phyloP scores from a whole-genome alignment of 768 basidiomycete species.

The Russula foetens region DNA sequence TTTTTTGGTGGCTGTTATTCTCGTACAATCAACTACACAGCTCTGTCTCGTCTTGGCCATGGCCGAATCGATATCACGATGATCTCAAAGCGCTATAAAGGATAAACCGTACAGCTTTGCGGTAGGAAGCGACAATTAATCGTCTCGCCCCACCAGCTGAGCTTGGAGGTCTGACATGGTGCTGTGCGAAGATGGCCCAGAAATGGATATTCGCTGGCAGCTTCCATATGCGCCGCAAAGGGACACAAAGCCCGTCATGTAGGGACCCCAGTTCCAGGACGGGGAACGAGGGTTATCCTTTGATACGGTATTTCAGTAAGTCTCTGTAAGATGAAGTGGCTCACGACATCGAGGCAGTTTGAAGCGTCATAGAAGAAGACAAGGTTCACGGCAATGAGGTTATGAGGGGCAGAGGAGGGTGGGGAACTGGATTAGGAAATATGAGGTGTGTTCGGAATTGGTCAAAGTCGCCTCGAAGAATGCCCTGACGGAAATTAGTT shows the following conservation, averaged over 20 bases:
- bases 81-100: not conserved
- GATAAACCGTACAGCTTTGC: not conserved
- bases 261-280: not conserved
- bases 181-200: conserved; percentile 6
- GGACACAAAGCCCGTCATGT: not conserved
- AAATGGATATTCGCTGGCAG: conserved; percentile 15
- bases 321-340: not conserved
- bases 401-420: conserved; percentile 1
- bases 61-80: not conserved
- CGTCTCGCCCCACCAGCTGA: not conserved
- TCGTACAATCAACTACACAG: not conserved
- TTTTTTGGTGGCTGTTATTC: not conserved
- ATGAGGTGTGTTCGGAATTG: conserved; percentile 11
- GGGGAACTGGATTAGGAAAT: conserved; percentile 7
- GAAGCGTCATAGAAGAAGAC: not conserved
- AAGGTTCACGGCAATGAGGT: not conserved
- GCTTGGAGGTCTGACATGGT: not conserved
- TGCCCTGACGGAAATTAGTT: conserved; percentile 6
- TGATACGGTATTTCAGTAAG: conserved; percentile 3
- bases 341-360: not conserved
- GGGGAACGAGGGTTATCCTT: not conserved
- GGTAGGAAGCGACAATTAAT: not conserved
- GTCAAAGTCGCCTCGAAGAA: not conserved
- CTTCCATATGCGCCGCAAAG: conserved; percentile 10
- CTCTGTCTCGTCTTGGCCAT: not conserved